A percentile compares a stretch with the other conserved stretches of the same genome.
These are phyloP conservation scores for Aquilaria agallochum DNA, from an alignment of 441 rosid genomes.

Conservation along the genomic window DNA sequence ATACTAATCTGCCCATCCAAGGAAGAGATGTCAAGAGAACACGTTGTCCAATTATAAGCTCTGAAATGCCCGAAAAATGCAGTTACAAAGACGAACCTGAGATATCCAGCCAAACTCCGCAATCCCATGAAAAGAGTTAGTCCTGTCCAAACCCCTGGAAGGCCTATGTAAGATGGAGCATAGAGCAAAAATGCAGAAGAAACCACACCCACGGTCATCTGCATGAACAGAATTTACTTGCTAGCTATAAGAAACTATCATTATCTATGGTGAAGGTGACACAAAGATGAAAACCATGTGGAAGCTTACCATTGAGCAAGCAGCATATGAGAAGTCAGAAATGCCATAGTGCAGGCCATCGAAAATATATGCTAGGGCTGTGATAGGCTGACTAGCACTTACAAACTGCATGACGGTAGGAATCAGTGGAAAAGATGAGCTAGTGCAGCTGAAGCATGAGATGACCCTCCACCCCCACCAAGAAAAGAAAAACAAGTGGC, in stretches of 20 bases:
- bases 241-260: slow-evolving; percentile 2
- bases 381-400: slow-evolving; percentile 79
- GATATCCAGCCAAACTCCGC: slow-evolving; percentile 35
- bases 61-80: background rate
- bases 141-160: slow-evolving; percentile 84
- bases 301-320: slow-evolving; percentile 62
- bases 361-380: slow-evolving; percentile 79
- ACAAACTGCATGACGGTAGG: slow-evolving; percentile 47
- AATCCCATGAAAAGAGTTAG: slow-evolving; percentile 79
- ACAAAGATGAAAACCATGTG: background rate
- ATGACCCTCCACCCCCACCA: background rate
- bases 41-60: background rate
- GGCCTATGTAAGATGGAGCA: slow-evolving; percentile 49
- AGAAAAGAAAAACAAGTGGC: too few species aligned
- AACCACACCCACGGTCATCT: slow-evolving; percentile 78
- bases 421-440: too few species aligned
- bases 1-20: slow-evolving; percentile 16
- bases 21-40: background rate
- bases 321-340: slow-evolving; percentile 89
- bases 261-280: background rate
- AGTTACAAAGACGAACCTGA: slow-evolving; percentile 17
- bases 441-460: background rate
- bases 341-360: slow-evolving; percentile 94
- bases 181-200: slow-evolving; percentile 61
- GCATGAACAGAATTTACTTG: slow-evolving; percentile 6